Evolutionary conservation across 148 eudicot genomes (phyloP), one percentile per base, ranked within the genome.

Genomic region (Persicaria maculosa): DNA sequence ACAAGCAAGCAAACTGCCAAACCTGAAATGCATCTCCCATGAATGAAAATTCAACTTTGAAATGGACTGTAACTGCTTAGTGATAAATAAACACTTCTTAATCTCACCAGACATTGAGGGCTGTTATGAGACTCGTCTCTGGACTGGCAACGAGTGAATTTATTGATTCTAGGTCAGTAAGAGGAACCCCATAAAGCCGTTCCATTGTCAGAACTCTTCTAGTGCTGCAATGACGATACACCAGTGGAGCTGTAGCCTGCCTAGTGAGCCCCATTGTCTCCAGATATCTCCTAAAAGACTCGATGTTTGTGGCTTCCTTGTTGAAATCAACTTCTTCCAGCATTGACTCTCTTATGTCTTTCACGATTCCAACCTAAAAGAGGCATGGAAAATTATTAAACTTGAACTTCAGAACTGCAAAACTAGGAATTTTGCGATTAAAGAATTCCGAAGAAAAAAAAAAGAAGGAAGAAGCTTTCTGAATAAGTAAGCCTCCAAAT

Each of bases 141-240:
- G 98, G 98, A 84, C 74, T 88, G 40, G 90, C 79, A 69, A 94
- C 98, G 77, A 94, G 90, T 74, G 98, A 90, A 40, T 80, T 91
- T 77, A 94, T 91, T n/a, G 98, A 91, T 78, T 94, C 97, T 74
- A 94, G 81, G 76, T 94, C 98, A 43, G 98, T 94, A 74, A 94
- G 93, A 82, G 98, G 97, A 80, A 94, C 98, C 61, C 98, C 98
- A 73, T 90, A 94, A 77, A 94, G 96, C 84, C 97, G 86, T 85
- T 94, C 98, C 98, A 94, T 91, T n/a, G 98, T 94, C 77, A 94
- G 80, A 77, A 94, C 85, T 73, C 96, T 83, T 50, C 74, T 81
- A 53, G 85, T 85, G 85, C 93, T 91, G 79, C 85, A 90, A 40
- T 90, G 90, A 43, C 80, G 85, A 80, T 88, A 94, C 76, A 94